These are phyloP conservation scores for Metschnikowia proteae DNA, from an alignment of 805 yeast genomes.

Conservation along the genomic window DNA sequence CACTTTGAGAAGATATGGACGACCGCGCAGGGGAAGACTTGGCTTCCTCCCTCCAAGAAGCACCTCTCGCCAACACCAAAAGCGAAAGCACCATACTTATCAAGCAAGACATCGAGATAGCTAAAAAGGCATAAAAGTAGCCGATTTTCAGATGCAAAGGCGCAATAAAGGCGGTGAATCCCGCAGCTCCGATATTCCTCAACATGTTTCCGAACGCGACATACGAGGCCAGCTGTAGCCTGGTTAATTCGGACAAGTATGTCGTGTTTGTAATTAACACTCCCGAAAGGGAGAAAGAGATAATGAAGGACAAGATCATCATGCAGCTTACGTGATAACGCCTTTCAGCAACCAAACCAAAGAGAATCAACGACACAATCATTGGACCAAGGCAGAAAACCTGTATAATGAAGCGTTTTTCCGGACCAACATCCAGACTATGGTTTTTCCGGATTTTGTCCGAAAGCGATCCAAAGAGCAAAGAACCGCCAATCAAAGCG, in stretches of 20 bases:
- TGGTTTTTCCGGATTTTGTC: constrained; percentile 33
- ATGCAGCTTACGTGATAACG: constrained; percentile 37
- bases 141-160: constrained; percentile 36
- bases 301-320: constrained; percentile 42
- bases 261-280: constrained; percentile 52
- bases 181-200: constrained; percentile 52
- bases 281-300: constrained; percentile 55
- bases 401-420: constrained; percentile 44
- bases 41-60: constrained; percentile 8
- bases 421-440: constrained; percentile 39
- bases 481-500: constrained; percentile 47
- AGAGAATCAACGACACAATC: constrained; percentile 45
- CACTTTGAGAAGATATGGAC: constrained; percentile 1
- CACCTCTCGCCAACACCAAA: constrained; percentile 8
- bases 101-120: constrained; percentile 10
- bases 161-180: constrained; percentile 45
- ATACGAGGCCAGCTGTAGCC: constrained; percentile 48
- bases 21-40: constrained; percentile 1
- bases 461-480: constrained; percentile 46
- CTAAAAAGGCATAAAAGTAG: constrained; percentile 13
- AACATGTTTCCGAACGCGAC: constrained; percentile 53
- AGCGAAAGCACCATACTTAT: constrained; percentile 10
- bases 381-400: constrained; percentile 41
- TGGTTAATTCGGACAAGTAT: constrained; percentile 48
- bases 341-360: constrained; percentile 49